Evolutionary conservation across 768 basidiomycete genomes (phyloP).

Genomic region (Gelatoporia subvermispora): DNA sequence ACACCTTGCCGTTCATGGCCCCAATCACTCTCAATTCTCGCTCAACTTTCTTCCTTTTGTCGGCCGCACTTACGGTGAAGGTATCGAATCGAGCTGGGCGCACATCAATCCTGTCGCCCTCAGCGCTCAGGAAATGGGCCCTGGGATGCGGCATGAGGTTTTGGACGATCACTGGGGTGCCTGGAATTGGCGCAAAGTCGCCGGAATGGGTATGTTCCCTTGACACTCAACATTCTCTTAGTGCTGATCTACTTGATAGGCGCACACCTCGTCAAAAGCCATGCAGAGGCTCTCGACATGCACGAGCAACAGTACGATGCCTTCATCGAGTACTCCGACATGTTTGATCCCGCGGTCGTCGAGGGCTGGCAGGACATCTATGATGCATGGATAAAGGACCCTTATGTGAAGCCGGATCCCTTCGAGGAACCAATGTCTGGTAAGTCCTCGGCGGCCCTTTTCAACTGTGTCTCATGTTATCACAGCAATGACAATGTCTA

Average conservation of each 20-base stretch:
- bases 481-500: no score
- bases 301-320: neutral
- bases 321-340: neutral
- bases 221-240: slow-evolving; percentile 5
- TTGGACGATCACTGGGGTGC: slow-evolving; percentile 18
- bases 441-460: no score
- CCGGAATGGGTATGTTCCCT: slow-evolving; percentile 14
- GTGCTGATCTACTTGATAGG: no score
- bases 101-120: slow-evolving; percentile 5
- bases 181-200: slow-evolving; percentile 27
- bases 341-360: neutral
- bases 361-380: slow-evolving; percentile 5
- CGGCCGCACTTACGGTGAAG: slow-evolving; percentile 22
- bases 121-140: slow-evolving; percentile 13
- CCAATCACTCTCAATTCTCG: slow-evolving; percentile 21
- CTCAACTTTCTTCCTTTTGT: slow-evolving; percentile 19
- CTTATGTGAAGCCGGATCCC: slow-evolving; percentile 10
- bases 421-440: slow-evolving; percentile 8
- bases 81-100: slow-evolving; percentile 17
- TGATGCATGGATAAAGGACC: slow-evolving; percentile 5
- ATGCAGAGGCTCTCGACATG: no score
- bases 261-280: no score
- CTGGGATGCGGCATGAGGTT: slow-evolving; percentile 6
- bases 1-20: slow-evolving; percentile 27
- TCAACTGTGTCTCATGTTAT: no score